These are phyloP conservation scores for Tolypocladium tundrense DNA, from an alignment of 2,329 filamentous ascomycete genomes.

Conservation along the genomic window DNA sequence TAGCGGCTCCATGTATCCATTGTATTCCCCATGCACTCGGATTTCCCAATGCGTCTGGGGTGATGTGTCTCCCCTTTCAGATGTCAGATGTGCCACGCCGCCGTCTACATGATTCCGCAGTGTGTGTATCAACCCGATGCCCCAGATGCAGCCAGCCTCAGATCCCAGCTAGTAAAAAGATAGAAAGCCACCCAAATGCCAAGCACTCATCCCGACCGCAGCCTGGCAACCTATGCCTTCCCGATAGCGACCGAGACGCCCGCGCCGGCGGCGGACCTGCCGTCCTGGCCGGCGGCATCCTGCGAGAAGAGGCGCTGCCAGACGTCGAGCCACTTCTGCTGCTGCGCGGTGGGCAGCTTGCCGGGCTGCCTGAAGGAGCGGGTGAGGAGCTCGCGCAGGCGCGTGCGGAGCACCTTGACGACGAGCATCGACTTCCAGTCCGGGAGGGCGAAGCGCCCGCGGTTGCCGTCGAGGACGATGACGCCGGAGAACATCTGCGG, in stretches of 20 bases:
- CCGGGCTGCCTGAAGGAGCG: constrained; percentile 59
- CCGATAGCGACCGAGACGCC: constrained; percentile 11
- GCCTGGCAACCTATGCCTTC: constrained; percentile 16
- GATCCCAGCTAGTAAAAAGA: not conserved
- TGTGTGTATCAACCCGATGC: not conserved
- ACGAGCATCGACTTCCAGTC: constrained; percentile 89
- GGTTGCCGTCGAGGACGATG: constrained; percentile 76
- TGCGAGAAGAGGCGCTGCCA: constrained; percentile 62
- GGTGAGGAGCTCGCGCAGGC: constrained; percentile 66
- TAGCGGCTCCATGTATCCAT: not conserved
- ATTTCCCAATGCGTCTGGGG: not conserved
- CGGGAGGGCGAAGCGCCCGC: constrained; percentile 69
- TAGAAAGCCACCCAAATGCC: not conserved
- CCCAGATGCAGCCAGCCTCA: not conserved
- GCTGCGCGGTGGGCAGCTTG: constrained; percentile 51
- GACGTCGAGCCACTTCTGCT: constrained; percentile 63
- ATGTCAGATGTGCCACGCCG: not conserved
- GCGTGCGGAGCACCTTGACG: constrained; percentile 67
- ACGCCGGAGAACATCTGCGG: constrained; percentile 73
- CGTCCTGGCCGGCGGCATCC: constrained; percentile 27
- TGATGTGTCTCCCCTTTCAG: not conserved
- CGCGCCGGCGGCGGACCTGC: constrained; percentile 32
- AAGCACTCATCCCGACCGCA: not conserved
- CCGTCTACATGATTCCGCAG: not conserved
- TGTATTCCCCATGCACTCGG: not conserved